phyloP scores from a whole-genome alignment of 2,329 filamentous ascomycete genomes.

The Stromatinia cepivora region DNA sequence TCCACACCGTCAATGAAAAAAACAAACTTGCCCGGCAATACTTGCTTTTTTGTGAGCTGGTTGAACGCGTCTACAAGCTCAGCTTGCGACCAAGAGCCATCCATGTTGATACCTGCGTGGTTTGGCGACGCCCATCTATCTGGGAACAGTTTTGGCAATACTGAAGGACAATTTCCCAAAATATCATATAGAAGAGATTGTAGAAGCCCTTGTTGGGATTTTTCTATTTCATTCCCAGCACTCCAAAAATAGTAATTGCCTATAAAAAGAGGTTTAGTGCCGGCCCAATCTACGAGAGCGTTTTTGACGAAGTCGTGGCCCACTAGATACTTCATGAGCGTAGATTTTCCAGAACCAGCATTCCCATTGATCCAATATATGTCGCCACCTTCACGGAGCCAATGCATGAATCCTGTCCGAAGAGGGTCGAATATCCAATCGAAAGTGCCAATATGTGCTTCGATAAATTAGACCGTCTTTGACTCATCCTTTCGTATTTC shows the following conservation, averaged over 20 bases:
- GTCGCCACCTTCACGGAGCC: conserved; percentile 15
- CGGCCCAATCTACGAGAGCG: conserved; percentile 36
- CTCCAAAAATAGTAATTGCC: conserved; percentile 51
- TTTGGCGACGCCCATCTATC: background rate
- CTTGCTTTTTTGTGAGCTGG: background rate
- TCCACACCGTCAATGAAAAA: background rate
- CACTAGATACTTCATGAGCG: conserved; percentile 31
- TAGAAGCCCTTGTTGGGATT: conserved; percentile 25
- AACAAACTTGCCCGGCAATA: background rate
- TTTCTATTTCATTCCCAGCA: conserved; percentile 39
- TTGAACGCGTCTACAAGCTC: background rate
- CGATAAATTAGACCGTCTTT: background rate
- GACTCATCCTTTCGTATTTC: background rate
- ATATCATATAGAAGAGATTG: conserved; percentile 23
- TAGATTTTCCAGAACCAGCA: conserved; percentile 28
- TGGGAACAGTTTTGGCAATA: conserved; percentile 19
- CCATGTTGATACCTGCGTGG: background rate
- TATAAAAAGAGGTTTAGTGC: conserved; percentile 28
- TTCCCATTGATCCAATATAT: conserved; percentile 34
- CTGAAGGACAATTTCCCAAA: background rate
- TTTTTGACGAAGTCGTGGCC: background rate
- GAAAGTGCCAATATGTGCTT: conserved; percentile 3
- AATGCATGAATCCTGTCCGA: conserved; percentile 18
- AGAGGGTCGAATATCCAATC: background rate
- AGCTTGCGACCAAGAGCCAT: background rate